Base-by-base conservation (phyloP, 163 green algal species). In the Volvox carteri region DNA sequence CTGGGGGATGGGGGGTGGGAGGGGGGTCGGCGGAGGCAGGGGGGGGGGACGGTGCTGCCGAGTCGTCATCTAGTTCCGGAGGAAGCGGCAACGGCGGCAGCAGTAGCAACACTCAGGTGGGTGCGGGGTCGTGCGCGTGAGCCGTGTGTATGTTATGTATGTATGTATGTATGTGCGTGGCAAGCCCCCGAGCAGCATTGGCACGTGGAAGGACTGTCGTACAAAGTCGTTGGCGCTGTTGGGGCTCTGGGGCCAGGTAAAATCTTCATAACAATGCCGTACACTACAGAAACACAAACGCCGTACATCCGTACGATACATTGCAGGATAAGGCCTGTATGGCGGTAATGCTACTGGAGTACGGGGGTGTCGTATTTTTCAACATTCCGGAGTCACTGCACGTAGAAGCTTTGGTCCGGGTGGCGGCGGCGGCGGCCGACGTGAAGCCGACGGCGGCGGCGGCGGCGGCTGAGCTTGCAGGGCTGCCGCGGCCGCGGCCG, bases 281-380 rank as follows among this genome's bases (percentile, higher is more conserved):
- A n/a, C n/a, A n/a, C n/a, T n/a, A n/a, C n/a, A n/a, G n/a, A n/a
- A n/a, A n/a, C n/a, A n/a, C n/a, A n/a, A n/a, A n/a, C n/a, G n/a
- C n/a, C n/a, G n/a, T n/a, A n/a, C n/a, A n/a, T n/a, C n/a, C n/a
- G n/a, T n/a, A n/a, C n/a, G n/a, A n/a, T n/a, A n/a, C n/a, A n/a
- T 25, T 60, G 54, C 60, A 72, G 60, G 60, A 72, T 11, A 23
- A 30, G 65, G 6, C 30, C 73, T 80, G 73, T 46, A 80, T 80
- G 73, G 73, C 73, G 9, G 33, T 80, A 8, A 80, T 87, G 48
- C 67, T 87, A 23, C 37, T 60, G n/a, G 48, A 80, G 23, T 87
- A 80, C 35, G 81, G 81, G 30, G 81, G 65, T 2, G 67, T 87
- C 41, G 81, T 39, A 23, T 72, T 80, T 33, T 72, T 87, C 67